Evolutionary conservation across 352 stramenopile genomes (phyloP), one percentile per base, ranked within the genome.

Genomic region (Phytophthora lateralis): DNA sequence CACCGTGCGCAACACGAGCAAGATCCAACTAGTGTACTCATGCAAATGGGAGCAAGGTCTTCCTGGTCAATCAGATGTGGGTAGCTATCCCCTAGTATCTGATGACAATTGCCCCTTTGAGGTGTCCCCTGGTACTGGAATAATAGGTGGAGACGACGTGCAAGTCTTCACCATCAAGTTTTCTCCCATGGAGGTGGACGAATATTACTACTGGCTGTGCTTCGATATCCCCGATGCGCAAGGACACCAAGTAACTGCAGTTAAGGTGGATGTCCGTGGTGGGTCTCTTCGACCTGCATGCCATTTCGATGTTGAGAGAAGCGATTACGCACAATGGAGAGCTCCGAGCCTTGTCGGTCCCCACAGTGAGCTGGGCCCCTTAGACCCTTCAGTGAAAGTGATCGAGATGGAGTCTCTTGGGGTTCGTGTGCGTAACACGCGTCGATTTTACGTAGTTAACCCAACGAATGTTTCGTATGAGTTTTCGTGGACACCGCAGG

Each of bases 361-460:
- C 29, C 73, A 78, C 8, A 90, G 90, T 8, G 88, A 97, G 47
- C 59, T 94, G 3, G 88, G 85, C 5, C 76, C 82, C 4, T 75
- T 98, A 18, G 91, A 98, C 68, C 77, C 80, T 15, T 89, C 86
- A 2, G 76, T 98, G 11, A 88, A 85, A 17, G 81, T 98, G 6
- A 85, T 98, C n/a, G 95, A 98, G 55, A 87, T 98, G 68, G 80
- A 96, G 57, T 97, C 89, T 14, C 76, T 97, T 6, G 95, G 94
- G 3, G 78, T 97, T 38, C 82, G 86, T 12, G 88, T 98, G 20
- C 82, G 89, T 9, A 98, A 98, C 66, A 98, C 91, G 3, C 75
- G 78, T 20, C 88, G 90, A 0, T 98, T 98, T 70, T 93, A 96
- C 67, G 94, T 98, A 0, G 79, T 97, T 18, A 98, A 98, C 59